Evolutionary conservation across 2,329 filamentous ascomycete genomes (phyloP), one percentile per base, ranked within the genome.

Genomic region (Sordariomycetes sp.): DNA sequence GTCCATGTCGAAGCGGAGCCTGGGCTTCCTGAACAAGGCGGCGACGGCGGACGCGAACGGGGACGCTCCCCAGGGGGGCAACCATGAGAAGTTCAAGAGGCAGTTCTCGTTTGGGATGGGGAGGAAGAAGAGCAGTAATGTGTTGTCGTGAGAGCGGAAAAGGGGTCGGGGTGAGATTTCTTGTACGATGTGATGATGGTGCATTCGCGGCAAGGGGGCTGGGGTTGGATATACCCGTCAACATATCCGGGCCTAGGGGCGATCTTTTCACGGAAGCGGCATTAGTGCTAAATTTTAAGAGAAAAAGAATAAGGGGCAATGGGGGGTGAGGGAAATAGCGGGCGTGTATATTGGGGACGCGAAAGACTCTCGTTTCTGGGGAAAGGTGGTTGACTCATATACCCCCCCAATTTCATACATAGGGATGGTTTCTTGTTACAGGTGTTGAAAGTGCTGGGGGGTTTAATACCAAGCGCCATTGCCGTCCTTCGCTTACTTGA

Each of bases 1-100:
- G 74, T 91, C 89, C 62, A 80, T 96, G 75, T 82, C 88, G 54
- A 83, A 86, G 62, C 90, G 87, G 70, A 88, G 88, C 63, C 86
- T 89, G 65, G 81, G 80, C 35, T 88, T 89, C 66, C 72, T 86
- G 43, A 76, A 78, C 64, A 64, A 67, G 37, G 60, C 35, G 63
- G 63, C 52, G 67, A 69, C 20, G 50, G 25, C 51, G 58, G 12
- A 35, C 58, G 55, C 40, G 40, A 46, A 46, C 18, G 40, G 40
- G 40, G 40, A 46, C 16, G 14, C 40, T 8, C 16, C 16, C 16
- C 40, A 46, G 40, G 65, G 56, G 72, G 74, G 51, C 81, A 80
- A 68, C 74, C 74, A 46, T 58, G 72, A 77, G n/a, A 79, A 75
- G 66, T 69, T 76, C 53, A 86, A 82, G 69, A 83, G 85, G 62